Conservation (phyloP, 495 filamentous ascomycete species). For the Xylaria palmicola region DNA sequence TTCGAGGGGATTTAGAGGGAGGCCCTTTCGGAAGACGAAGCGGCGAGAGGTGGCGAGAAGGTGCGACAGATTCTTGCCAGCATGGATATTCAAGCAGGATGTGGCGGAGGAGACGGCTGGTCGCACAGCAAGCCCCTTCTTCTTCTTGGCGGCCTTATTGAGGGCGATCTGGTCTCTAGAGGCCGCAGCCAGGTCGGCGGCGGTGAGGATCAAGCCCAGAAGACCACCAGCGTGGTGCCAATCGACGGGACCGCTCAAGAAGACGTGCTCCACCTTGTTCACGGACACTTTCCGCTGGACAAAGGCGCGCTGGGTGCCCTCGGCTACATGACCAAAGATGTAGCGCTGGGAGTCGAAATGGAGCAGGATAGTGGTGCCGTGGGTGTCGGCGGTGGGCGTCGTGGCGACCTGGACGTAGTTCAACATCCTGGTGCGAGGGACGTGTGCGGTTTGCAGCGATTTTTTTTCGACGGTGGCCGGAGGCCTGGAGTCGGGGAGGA, state of each 20-base stretch:
- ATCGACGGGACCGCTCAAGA: conserved; percentile 73
- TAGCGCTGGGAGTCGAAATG: conserved; percentile 81
- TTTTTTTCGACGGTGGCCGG: too few relatives aligned
- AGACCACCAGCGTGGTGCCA: conserved; percentile 79
- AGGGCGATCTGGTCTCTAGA: conserved; percentile 22
- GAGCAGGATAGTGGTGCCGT: conserved; percentile 72
- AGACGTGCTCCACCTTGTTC: conserved; percentile 65
- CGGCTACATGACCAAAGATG: conserved; percentile 78
- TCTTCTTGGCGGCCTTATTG: conserved; percentile 23
- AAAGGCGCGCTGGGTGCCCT: conserved; percentile 80
- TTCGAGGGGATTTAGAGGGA: conserved; percentile 69
- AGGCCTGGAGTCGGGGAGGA: not conserved
- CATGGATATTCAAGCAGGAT: conserved; percentile 65
- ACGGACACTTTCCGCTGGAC: conserved; percentile 62
- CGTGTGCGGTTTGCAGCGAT: too few relatives aligned
- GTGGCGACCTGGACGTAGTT: conserved; percentile 69
- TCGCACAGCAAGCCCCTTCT: conserved; percentile 26
- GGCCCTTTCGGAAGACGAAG: conserved; percentile 84
- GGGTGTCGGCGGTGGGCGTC: conserved; percentile 87
- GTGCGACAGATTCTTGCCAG: conserved; percentile 73
- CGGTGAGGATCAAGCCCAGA: conserved; percentile 76
- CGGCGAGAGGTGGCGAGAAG: conserved; percentile 75
- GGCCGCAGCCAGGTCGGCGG: conserved; percentile 62
- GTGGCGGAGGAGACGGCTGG: conserved; percentile 12
- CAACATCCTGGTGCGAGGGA: conserved; percentile 54